Conservation (phyloP, 805 yeast genomes). For the Blastobotrys americana region DNA sequence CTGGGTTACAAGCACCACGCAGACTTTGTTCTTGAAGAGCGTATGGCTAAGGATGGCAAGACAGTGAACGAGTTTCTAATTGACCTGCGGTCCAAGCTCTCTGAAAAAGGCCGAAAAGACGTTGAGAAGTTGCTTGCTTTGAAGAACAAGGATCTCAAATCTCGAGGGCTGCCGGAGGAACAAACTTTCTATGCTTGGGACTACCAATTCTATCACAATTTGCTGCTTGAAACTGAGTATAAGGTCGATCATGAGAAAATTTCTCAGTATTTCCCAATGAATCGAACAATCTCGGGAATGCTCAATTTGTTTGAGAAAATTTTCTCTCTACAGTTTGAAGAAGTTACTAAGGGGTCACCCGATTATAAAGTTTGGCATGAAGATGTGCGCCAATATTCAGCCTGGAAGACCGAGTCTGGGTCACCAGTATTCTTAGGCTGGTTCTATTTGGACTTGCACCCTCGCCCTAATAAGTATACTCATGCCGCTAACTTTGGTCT, state of each 20-base stretch:
- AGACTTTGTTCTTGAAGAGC: conserved; percentile 62
- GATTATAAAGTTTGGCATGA: conserved; percentile 60
- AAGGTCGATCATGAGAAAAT: conserved; percentile 66
- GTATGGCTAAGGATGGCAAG: conserved; percentile 69
- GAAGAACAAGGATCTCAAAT: conserved; percentile 46
- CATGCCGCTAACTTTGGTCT: conserved; percentile 82
- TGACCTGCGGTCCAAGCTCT: conserved; percentile 53
- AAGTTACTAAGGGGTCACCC: conserved; percentile 34
- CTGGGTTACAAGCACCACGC: conserved; percentile 66
- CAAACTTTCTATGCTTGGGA: conserved; percentile 60
- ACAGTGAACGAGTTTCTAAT: conserved; percentile 54
- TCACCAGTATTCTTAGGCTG: conserved; percentile 66
- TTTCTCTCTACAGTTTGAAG: conserved; percentile 60
- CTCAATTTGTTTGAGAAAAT: conserved; percentile 60
- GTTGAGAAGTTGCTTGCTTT: conserved; percentile 40
- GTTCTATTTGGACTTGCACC: conserved; percentile 74
- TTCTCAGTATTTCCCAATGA: conserved; percentile 72
- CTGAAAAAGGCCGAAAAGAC: conserved; percentile 55
- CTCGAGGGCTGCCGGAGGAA: conserved; percentile 38
- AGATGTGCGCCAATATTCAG: conserved; percentile 64
- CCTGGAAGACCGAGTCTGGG: conserved; percentile 50
- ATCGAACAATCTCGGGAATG: conserved; percentile 61
- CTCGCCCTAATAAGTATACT: conserved; percentile 79
- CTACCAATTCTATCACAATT: conserved; percentile 55
- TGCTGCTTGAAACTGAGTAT: conserved; percentile 58